Percentiles rank a stretch among this genome's conserved stretches.
These are phyloP conservation scores for Emergomyces pasteurianus DNA, from an alignment of 2,329 filamentous ascomycete species.

Conservation along the genomic window DNA sequence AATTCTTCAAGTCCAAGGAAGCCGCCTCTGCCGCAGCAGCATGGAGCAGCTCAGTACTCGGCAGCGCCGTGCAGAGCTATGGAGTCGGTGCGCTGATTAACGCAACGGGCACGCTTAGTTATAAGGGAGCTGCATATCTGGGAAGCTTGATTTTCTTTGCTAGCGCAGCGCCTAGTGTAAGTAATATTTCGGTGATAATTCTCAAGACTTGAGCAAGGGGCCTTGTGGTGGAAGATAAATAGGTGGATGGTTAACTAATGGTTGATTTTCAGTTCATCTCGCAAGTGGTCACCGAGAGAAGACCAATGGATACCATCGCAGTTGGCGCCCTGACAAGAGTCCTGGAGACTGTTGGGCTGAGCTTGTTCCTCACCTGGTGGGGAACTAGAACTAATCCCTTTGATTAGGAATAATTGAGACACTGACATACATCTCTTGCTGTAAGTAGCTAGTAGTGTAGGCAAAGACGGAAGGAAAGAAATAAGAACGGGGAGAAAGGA, in stretches of 20 bases:
- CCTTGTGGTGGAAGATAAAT: neutral
- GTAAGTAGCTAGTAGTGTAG: too few species aligned
- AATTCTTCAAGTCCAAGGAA: conserved; percentile 91
- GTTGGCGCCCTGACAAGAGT: conserved; percentile 73
- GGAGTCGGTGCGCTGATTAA: conserved; percentile 86
- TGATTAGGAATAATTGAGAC: conserved; percentile 43
- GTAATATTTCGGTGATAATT: conserved; percentile 33
- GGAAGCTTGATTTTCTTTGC: conserved; percentile 86
- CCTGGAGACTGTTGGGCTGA: conserved; percentile 86
- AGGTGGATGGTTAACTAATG: conserved; percentile 17
- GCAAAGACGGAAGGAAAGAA: too few species aligned
- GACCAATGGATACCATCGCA: conserved; percentile 78
- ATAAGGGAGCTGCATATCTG: conserved; percentile 94
- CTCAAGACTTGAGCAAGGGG: neutral
- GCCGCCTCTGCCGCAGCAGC: conserved; percentile 74
- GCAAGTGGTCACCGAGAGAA: conserved; percentile 82
- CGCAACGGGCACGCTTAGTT: conserved; percentile 84
- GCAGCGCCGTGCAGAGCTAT: conserved; percentile 80
- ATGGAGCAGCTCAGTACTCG: conserved; percentile 81
- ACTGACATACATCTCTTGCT: neutral
- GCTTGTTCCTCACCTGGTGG: conserved; percentile 93
- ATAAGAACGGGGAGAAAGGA: too few species aligned
- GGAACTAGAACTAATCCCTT: conserved; percentile 90
- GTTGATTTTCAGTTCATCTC: conserved; percentile 55
- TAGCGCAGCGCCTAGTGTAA: conserved; percentile 72